phyloP scores from a whole-genome alignment of 2,329 filamentous ascomycete species.

The Thelonectria blattea region DNA sequence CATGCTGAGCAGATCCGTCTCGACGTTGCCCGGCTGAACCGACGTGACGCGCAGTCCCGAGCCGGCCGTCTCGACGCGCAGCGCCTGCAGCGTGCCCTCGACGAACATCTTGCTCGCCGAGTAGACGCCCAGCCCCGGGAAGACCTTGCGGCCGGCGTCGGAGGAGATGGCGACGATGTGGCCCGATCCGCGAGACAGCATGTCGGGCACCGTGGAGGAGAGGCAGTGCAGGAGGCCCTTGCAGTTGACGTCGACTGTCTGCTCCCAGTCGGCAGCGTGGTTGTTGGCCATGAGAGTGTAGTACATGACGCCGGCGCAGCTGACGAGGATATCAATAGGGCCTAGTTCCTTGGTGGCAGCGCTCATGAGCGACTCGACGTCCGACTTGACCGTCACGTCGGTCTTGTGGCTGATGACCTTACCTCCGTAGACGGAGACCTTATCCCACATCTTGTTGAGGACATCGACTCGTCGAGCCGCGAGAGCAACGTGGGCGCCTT shows the following conservation, averaged over 20 bases:
- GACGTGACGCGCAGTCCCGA: slow-evolving; percentile 74
- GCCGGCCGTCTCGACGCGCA: slow-evolving; percentile 78
- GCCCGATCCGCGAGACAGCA: slow-evolving; percentile 71
- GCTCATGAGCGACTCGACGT: slow-evolving; percentile 71
- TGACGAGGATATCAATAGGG: slow-evolving; percentile 78
- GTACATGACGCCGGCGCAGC: slow-evolving; percentile 86
- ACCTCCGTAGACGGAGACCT: slow-evolving; percentile 60
- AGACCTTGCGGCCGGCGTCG: slow-evolving; percentile 81
- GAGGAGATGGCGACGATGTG: slow-evolving; percentile 85
- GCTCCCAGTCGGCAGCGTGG: slow-evolving; percentile 77
- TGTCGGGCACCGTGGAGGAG: slow-evolving; percentile 70
- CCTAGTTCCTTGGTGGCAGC: slow-evolving; percentile 68
- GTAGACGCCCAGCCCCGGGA: slow-evolving; percentile 82
- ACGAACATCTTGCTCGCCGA: slow-evolving; percentile 87
- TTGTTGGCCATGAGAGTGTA: slow-evolving; percentile 85
- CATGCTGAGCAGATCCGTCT: slow-evolving; percentile 75
- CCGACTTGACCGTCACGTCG: slow-evolving; percentile 70
- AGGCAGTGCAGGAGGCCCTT: slow-evolving; percentile 80
- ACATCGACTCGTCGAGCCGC: slow-evolving; percentile 74
- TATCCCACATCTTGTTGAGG: slow-evolving; percentile 70
- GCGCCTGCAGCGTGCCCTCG: slow-evolving; percentile 76
- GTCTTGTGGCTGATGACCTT: slow-evolving; percentile 74
- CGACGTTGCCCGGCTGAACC: slow-evolving; percentile 79
- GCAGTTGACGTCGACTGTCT: slow-evolving; percentile 85
- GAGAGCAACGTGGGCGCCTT: slow-evolving; percentile 75